Base-by-base conservation (phyloP, 805 yeast species). In the Candida tammaniensis region DNA sequence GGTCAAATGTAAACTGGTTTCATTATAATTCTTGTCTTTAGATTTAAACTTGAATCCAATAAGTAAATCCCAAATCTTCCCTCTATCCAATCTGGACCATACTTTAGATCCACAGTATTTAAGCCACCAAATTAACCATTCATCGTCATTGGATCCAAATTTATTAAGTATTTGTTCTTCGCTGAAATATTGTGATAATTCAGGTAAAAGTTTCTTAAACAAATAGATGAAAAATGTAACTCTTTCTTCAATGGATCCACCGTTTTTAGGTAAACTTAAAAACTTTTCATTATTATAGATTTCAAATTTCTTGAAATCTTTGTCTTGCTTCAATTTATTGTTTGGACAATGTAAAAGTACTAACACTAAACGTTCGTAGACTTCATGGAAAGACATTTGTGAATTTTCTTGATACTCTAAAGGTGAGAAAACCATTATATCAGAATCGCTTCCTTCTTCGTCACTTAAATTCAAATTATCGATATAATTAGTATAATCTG, bases 121-220 rank as follows among this genome's bases (percentile, higher is more conserved):
- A 43, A 89, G 67, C 97, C 97, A 89, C 95, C 96, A 89, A 24
- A 86, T 72, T 17, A 88, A 66, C 97, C 97, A 89, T 52, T 82
- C 88, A 47, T 86, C 93, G 43, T 83, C 87, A 40, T 76, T 69
- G 47, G 56, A 49, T 3, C 73, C 72, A 36, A 67, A 68, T 25
- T 76, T 72, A 44, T 78, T 78, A 29, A 84, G 58, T 17, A 84
- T 73, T 39, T 83, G 88, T 48, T 89, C 97, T 49, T 86, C 95
- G 24, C 78, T 79, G 42, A 89, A 76, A 41, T 78, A 85, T 40
- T 72, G 75, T 31, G 85, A 80, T 25, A 89, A 57, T 49, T 86
- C 95, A 2, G 96, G 96, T 36, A 86, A 59, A 23, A 70, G 61
- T 46, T 68, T 76, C 42, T 82, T 71, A 48, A 83, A 67, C 48